Base-by-base conservation (phyloP, 352 stramenopile genomes). In the Discostella stelligera region DNA sequence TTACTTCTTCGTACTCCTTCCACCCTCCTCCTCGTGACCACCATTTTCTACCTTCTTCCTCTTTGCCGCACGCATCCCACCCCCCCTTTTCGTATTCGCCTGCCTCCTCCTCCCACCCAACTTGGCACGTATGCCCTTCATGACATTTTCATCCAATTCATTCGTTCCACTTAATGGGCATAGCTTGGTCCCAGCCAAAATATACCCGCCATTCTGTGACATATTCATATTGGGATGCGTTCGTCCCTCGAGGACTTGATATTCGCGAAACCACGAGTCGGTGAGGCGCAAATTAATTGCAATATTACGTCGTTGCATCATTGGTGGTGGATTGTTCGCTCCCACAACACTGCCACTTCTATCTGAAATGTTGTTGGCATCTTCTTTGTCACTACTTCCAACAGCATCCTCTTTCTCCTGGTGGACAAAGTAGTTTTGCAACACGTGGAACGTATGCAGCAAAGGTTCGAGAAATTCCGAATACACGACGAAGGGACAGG, bases 151-250 rank as follows among this genome's bases (percentile, higher is more conserved):
- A 67, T 89, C 80, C 49, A 90, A 55, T 65, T 92, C 86, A 71
- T 89, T 86, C 11, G 81, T 78, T 23, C 84, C 84, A 49, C 62
- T 75, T 20, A 76, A 64, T 6, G 84, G 77, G 80, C 82, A 83
- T 25, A 98, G 90, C 83, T 98, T 98, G 56, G 96, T 95, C 3
- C 95, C 96, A 5, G 93, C 97, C 16, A 98, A 84, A 32, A 98
- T 83, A 76, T 97, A 98, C 14, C 96, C 95, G 53, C 95, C 97
- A 84, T 94, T 97, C 59, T 96, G 95, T 77, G 91, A 97, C 94
- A 98, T 98, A 73, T 91, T 97, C 96, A 98, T 98, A 67, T 95
- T 93, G 0, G 96, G 96, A 86, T 98, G 96, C 30, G 95, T 98
- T 13, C 95, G 90, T 14, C 94, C 94, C 5, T 95, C 94, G 18